Conservation (phyloP, 352 stramenopile genomes). For the Globisporangium recalcitrans region DNA sequence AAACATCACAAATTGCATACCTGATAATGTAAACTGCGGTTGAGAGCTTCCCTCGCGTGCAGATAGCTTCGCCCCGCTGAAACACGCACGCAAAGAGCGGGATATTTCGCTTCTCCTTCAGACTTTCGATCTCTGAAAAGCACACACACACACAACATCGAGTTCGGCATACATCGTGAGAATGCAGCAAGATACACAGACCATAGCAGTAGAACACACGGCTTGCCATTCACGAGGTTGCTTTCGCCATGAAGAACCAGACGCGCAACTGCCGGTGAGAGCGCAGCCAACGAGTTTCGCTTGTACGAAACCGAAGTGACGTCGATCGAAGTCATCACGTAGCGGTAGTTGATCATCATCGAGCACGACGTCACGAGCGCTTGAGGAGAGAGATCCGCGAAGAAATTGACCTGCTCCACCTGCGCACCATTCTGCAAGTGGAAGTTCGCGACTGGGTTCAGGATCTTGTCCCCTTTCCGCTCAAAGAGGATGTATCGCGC, state of each 20-base stretch:
- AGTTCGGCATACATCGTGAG: neutral
- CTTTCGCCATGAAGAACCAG: slow-evolving; percentile 49
- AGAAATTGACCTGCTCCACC: slow-evolving; percentile 83
- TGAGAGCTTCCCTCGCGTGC: slow-evolving; percentile 53
- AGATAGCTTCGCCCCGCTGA: slow-evolving; percentile 53
- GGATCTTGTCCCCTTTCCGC: slow-evolving; percentile 67
- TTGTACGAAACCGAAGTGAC: slow-evolving; percentile 80
- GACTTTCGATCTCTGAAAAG: slow-evolving; percentile 43
- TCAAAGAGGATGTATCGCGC: slow-evolving; percentile 80
- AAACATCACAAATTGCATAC: slow-evolving; percentile 25
- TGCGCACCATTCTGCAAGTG: slow-evolving; percentile 82
- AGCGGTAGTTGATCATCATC: slow-evolving; percentile 89
- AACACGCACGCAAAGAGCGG: slow-evolving; percentile 73
- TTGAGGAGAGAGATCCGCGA: slow-evolving; percentile 51
- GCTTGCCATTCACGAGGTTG: slow-evolving; percentile 59
- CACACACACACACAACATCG: slow-evolving; percentile 1
- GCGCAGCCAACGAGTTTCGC: slow-evolving; percentile 53
- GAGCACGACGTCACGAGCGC: slow-evolving; percentile 42
- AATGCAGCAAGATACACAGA: neutral
- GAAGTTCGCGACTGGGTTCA: slow-evolving; percentile 82
- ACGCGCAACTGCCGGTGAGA: slow-evolving; percentile 50
- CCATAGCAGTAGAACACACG: neutral
- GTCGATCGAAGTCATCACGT: slow-evolving; percentile 79
- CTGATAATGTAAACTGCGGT: slow-evolving; percentile 78
- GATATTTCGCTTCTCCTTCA: slow-evolving; percentile 42